Evolutionary conservation across 1,284 basidiomycete species (phyloP).

Genomic region (Coniferiporia weirii): DNA sequence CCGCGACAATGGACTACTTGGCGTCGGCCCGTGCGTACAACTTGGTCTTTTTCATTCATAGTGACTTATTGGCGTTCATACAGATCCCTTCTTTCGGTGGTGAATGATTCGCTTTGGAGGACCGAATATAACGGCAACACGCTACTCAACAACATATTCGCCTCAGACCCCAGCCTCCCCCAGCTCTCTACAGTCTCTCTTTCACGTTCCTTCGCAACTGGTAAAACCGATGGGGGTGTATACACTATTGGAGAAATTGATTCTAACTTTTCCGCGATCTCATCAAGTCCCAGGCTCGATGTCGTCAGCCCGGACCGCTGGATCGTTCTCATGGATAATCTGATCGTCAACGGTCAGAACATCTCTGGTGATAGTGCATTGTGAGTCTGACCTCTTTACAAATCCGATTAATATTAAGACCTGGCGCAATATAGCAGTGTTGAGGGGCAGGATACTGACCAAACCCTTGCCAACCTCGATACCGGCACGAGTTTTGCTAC

Average conservation of each 20-base stretch:
- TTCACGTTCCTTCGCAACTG: constrained; percentile 14
- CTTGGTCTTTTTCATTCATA: neutral
- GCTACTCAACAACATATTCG: constrained; percentile 17
- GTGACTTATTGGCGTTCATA: neutral
- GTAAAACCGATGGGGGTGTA: constrained; percentile 16
- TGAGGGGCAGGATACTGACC: constrained; percentile 4
- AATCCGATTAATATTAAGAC: neutral
- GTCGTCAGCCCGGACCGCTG: constrained; percentile 18
- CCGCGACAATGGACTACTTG: constrained; percentile 17
- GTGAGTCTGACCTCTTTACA: neutral
- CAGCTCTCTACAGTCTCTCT: constrained; percentile 18
- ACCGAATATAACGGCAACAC: constrained; percentile 13
- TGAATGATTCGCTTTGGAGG: constrained; percentile 5
- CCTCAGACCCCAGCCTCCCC: constrained; percentile 11
- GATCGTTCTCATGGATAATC: constrained; percentile 18
- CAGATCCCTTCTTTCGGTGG: constrained; percentile 15
- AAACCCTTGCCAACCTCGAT: constrained; percentile 19
- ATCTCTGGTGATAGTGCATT: constrained; percentile 11
- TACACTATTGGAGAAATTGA: constrained; percentile 19
- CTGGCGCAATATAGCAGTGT: neutral
- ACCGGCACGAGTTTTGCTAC: constrained; percentile 18
- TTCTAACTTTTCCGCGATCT: constrained; percentile 4
- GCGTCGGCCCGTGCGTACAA: constrained; percentile 14
- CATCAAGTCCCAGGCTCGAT: neutral
- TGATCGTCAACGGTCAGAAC: constrained; percentile 17